A percentile compares a stretch with the other conserved stretches of the same genome.
Conservation (phyloP, 2,329 filamentous ascomycete species). For the Cytospora paraplurivora region DNA sequence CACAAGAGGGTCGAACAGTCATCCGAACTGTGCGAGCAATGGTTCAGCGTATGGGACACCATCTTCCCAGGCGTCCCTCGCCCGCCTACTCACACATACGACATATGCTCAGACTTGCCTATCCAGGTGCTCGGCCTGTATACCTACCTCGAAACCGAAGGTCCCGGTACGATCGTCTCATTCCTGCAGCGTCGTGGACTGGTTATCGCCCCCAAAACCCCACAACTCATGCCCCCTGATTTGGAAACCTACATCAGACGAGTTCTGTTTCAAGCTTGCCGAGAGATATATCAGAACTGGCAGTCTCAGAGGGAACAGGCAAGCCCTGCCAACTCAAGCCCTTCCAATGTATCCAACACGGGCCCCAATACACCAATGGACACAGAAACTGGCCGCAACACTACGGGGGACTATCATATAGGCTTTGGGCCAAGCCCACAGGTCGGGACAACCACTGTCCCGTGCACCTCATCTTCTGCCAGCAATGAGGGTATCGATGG, state of each 20-base stretch:
- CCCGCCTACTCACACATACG: background rate
- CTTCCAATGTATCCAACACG: background rate
- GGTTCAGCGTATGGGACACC: conserved; percentile 13
- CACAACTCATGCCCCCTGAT: background rate
- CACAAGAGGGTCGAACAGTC: background rate
- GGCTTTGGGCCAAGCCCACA: background rate
- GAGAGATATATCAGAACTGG: background rate
- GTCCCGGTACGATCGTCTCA: background rate
- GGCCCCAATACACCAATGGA: background rate
- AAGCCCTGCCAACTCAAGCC: background rate
- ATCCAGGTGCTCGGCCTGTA: conserved; percentile 1
- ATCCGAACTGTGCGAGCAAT: background rate
- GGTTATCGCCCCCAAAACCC: background rate
- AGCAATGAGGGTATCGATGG: background rate
- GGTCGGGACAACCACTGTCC: background rate
- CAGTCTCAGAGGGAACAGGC: background rate
- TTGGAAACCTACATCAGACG: background rate
- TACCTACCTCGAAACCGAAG: conserved; percentile 1
- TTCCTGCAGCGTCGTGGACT: background rate
- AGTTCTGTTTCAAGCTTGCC: background rate
- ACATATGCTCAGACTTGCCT: conserved; percentile 1
- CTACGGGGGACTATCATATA: background rate
- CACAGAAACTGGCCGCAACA: background rate
- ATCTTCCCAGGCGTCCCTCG: conserved; percentile 8
- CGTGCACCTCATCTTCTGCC: background rate